These are phyloP conservation scores for Lentinula aciculospora DNA, from an alignment of 768 basidiomycete genomes.

Conservation along the genomic window DNA sequence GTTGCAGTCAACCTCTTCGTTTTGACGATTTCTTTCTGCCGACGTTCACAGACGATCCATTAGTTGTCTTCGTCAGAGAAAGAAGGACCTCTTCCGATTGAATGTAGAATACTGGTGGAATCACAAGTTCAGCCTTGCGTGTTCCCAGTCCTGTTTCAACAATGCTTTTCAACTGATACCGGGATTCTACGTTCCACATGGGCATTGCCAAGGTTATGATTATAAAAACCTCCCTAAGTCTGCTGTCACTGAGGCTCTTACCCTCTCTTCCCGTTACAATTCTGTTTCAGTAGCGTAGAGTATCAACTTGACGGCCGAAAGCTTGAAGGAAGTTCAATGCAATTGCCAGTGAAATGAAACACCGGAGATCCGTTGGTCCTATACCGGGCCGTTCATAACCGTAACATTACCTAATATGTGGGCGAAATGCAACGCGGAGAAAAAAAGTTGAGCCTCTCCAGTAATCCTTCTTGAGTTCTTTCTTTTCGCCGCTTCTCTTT, in stretches of 20 bases:
- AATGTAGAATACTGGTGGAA: background rate
- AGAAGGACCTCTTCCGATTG: background rate
- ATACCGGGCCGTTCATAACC: background rate
- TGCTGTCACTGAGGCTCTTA: background rate
- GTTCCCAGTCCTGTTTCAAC: too few species aligned
- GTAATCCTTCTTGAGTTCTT: background rate
- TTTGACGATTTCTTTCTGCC: conserved; percentile 4
- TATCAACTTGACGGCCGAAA: background rate
- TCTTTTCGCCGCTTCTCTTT: background rate
- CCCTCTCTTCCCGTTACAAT: background rate
- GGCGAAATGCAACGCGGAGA: background rate
- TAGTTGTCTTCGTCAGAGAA: background rate
- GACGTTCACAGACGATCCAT: background rate
- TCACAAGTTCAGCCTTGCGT: background rate
- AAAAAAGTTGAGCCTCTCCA: background rate
- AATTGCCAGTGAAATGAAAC: too few species aligned
- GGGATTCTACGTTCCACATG: background rate
- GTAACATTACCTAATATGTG: background rate
- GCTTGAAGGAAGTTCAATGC: too few species aligned
- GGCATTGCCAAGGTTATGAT: background rate
- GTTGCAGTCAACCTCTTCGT: background rate
- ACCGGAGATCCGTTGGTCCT: background rate
- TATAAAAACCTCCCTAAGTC: background rate
- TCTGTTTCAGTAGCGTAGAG: too few species aligned
- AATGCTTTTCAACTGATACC: too few species aligned